Base-by-base conservation (phyloP, 1,284 basidiomycete species). In the Ganoderma meredithae region DNA sequence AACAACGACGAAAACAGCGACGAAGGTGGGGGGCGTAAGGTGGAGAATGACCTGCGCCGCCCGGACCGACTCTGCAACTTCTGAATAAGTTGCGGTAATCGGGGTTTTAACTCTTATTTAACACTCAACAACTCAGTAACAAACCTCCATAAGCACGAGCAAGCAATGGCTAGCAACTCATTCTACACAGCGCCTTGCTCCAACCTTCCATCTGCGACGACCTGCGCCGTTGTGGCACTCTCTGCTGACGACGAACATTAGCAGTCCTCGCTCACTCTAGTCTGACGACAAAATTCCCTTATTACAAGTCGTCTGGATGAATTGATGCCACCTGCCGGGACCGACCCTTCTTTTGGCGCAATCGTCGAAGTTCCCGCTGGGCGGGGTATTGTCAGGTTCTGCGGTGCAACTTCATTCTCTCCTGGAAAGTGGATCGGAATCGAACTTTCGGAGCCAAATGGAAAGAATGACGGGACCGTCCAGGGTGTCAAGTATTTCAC, bases 401-500 rank as follows among this genome's bases (percentile, higher is more conserved):
- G 86, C 55, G 98, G 98, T 0, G 77, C 89, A 61, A 95, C 98
- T 0, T 86, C 87, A 3, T 99, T 99, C 79, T 89, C 95, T 17
- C 79, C 89, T 1, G 98, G 98, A 0, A 93, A 93, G 82, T 99
- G 98, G 98, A 88, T 98, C 68, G 98, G 98, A 17, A 90, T 99
- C 67, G 95, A 97, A 78, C 88, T 99, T 65, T 89, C 84, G 62
- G 90, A 93, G 72, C 79, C 87, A 4, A 92, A 90, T 56, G 98
- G 98, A 49, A 99, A 99, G 90, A 99, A 99, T 83, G 94, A 99
- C 76, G 98, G 98, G 1, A 88, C 90, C 1, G 94, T 99, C 0
- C 86, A 92, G 60, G 96, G 94, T 36, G 84, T 91, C 67, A 75
- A 82, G 9, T 99, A 99, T 83, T 99, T 99, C 80, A 85, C 84